Evolutionary conservation across 306 rosid species (phyloP).

Genomic region (Morella rubra): DNA sequence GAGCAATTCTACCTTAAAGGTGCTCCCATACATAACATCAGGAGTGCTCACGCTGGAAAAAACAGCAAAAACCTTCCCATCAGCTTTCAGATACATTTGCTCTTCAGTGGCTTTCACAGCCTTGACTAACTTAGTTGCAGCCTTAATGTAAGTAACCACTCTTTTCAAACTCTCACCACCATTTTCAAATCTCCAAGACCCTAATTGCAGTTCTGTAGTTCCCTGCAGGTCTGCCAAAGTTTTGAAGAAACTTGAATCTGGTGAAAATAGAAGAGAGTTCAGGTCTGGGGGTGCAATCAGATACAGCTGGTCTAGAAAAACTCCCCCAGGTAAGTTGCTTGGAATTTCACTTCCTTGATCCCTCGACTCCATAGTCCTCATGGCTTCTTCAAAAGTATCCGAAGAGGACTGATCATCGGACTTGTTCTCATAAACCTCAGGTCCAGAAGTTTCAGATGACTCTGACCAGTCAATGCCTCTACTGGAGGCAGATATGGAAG

Average conservation of each 20-base stretch:
- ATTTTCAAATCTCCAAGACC: conserved; percentile 73
- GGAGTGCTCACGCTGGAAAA: conserved; percentile 70
- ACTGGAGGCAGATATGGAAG: conserved; percentile 32
- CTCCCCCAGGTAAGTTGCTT: conserved; percentile 76
- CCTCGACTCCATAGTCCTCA: conserved; percentile 51
- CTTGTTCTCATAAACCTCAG: conserved; percentile 43
- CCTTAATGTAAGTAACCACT: conserved; percentile 64
- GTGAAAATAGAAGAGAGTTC: conserved; percentile 61
- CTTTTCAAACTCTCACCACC: conserved; percentile 53
- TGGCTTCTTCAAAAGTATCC: conserved; percentile 60
- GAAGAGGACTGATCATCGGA: conserved; percentile 56
- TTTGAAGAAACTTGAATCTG: conserved; percentile 57
- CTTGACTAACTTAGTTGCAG: conserved; percentile 71
- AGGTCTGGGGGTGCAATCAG: conserved; percentile 61
- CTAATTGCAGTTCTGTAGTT: conserved; percentile 58
- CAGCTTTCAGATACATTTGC: conserved; percentile 79
- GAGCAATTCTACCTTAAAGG: conserved; percentile 71
- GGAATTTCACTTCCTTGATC: conserved; percentile 74
- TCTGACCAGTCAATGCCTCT: conserved; percentile 52
- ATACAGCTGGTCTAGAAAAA: conserved; percentile 76
- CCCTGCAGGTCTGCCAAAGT: conserved; percentile 65
- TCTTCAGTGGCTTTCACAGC: conserved; percentile 83
- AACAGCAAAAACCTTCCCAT: conserved; percentile 69
- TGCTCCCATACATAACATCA: conserved; percentile 84
- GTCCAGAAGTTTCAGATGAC: conserved; percentile 39